Conservation (phyloP, 495 filamentous ascomycete genomes). For the Cryomyces minteri region DNA sequence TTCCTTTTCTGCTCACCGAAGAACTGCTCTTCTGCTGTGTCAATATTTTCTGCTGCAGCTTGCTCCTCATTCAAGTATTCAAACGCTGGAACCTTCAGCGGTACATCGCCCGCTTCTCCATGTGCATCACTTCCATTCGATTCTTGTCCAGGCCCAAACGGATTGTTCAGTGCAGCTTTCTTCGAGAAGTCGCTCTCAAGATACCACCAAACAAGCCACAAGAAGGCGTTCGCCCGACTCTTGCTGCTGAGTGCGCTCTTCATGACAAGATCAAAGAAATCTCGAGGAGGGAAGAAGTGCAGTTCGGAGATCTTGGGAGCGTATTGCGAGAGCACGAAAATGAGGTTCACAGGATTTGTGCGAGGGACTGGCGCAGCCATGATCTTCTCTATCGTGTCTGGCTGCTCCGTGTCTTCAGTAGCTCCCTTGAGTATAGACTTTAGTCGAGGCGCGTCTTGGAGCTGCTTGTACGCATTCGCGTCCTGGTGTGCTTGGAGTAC, state of each 20-base stretch:
- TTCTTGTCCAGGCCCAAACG: conserved; percentile 61
- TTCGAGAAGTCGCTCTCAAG: conserved; percentile 86
- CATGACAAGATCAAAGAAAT: conserved; percentile 97
- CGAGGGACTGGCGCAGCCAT: conserved; percentile 48
- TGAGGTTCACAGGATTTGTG: conserved; percentile 91
- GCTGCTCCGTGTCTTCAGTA: conserved; percentile 81
- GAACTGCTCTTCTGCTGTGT: conserved; percentile 64
- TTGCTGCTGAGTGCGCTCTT: conserved; percentile 61
- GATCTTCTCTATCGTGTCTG: conserved; percentile 68
- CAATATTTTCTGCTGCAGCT: conserved; percentile 72
- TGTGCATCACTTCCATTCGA: conserved; percentile 1
- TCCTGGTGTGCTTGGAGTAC: conserved; percentile 90
- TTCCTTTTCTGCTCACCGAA: conserved; percentile 74
- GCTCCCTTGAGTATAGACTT: conserved; percentile 97
- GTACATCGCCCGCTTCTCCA: conserved; percentile 32
- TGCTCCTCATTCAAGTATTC: conserved; percentile 59
- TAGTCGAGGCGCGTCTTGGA: conserved; percentile 87
- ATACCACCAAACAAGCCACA: conserved; percentile 99
- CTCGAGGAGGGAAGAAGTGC: conserved; percentile 68
- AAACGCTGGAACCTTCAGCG: conserved; percentile 67
- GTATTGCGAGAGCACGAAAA: conserved; percentile 85
- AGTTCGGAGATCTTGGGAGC: conserved; percentile 82
- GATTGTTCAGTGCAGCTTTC: conserved; percentile 70
- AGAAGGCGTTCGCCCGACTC: conserved; percentile 72
- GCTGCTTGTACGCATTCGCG: conserved; percentile 89